Base-by-base conservation (phyloP, 1,284 basidiomycete genomes). In the Cystobasidiaceae sp. region DNA sequence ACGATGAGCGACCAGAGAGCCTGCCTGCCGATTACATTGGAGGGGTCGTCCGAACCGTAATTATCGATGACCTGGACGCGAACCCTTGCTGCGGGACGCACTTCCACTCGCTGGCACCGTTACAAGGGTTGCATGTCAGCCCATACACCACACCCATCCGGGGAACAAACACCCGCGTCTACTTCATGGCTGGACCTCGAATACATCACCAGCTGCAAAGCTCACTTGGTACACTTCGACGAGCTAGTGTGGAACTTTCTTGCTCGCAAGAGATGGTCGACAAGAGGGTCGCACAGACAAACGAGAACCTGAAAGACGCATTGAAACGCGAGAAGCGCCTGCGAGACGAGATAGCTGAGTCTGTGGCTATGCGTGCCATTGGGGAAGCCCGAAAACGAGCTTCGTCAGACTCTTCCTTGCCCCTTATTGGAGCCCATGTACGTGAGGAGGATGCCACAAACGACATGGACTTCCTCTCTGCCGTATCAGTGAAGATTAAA, bases 11-110 rank as follows among this genome's bases (percentile, higher is more conserved):
- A 51, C 72, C 75, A 19, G 75, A 83, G 70, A 81, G 80, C 15
- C 79, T 90, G 56, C 85, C 86, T 48, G 77, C 81, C 54, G 85
- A 90, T 77, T 86, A 88, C 76, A 83, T 86, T 39, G 32, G 76
- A 41, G 89, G 89, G 23, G 85, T 93, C 8, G 86, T 90, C 72
- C 81, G 90, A 19, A 84, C 88, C 17, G 84, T 91, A 34, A 81
- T 86, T 44, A 93, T 93, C 58, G 86, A 90, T 64, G 80, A 23
- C n/a, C 32, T 41, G 39, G 54, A 57, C 37, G 52, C 39, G 9
- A 46, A 25, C 72, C 88, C 88, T 64, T 93, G 90, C 77, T 93
- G 90, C 70, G 90, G 90, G 7, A 93, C 90, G 4, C 90, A 93
- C 76, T 81, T 85, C 48, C 87, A 87, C 4, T 82, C 82, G 2